Evolutionary conservation across 1,284 basidiomycete genomes (phyloP), one percentile per base, ranked within the genome.

Genomic region (Apiotrichum domesticum): DNA sequence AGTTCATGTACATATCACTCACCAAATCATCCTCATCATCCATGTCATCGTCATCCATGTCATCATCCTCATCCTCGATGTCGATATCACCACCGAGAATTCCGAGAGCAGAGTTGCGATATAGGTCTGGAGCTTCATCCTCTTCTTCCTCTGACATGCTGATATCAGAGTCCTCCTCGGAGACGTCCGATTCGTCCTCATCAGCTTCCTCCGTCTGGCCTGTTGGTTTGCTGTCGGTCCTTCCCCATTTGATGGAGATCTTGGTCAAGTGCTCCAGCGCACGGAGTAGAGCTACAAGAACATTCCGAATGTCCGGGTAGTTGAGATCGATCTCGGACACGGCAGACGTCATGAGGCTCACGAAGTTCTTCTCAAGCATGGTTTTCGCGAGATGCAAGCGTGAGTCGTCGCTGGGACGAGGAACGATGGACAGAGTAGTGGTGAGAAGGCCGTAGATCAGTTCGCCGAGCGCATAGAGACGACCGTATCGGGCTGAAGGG

Each of bases 361-460:
- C 96, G 67, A 90, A 96, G 71, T 91, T 92, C 80, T 98, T 97
- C 80, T 99, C 96, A 46, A 99, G 79, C 96, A 99, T 98, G 62
- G 94, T 83, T 79, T 98, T 98, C 44, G 96, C 92, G 45, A 94
- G 89, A 57, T 83, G 81, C 35, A 82, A 63, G 45, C 70, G 67
- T 6, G 66, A 60, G 32, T 67, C 59, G 50, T 64, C 62, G 37
- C 9, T 15, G 0, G 52, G 52, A n/a, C 53, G 53, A 14, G 69
- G 79, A 69, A 87, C 87, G 51, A 71, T 66, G 42, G 86, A 84
- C 3, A 78, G 74, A 15, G 85, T 85, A 11, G 90, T 86, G 2
- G 87, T 89, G 55, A 99, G 80, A 29, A 99, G 79, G 8, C 93
- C 87, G 74, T 90, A 84, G 67, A 90, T 91, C 29, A 98, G 80